Evolutionary conservation across 1,284 basidiomycete genomes (phyloP), one percentile per base, ranked within the genome.

Genomic region (Omphalotus olearius): DNA sequence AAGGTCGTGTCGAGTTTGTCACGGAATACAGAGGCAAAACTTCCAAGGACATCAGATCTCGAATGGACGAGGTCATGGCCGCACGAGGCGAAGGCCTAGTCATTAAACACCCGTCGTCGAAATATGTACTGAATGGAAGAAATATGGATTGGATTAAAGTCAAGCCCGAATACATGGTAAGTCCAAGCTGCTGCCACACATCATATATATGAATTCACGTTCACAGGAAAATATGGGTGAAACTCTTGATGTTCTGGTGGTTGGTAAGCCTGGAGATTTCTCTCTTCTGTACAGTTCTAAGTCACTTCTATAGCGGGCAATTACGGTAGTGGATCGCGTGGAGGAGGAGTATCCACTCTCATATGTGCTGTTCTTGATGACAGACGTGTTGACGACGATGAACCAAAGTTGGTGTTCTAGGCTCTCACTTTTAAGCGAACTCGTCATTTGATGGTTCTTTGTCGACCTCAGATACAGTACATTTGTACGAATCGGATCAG

Each of bases 81-180:
- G 68, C 76, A 18, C 83, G 90, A 53, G 94, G 94, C 4, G 95
- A 97, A 68, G 95, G 95, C 0, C 71, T 98, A 10, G 88, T 98
- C 4, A 78, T 98, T 54, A 98, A 98, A 68, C 87, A 91, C 60
- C 85, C 86, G 0, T 71, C 81, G 43, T 82, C 87, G 0, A 78
- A 83, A 54, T 98, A 98, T 66, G 74, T 82, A 11, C 71, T 95
- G 43, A 93, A 93, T 61, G 91, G 89, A 1, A 78, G 94, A 49
- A 91, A 88, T 59, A 80, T 83, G 61, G 88, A 92, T 60, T 98
- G 95, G 93, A 82, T 95, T 62, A 98, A 98, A 69, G 80, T 95
- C 35, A 98, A 97, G 65, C 94, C 94, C 5, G 94, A 97, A 63
- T 94, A 93, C 60, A 92, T 93, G 85, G 91, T 91, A 59, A 49